A percentile compares a stretch with the other conserved stretches of the same genome.
Evolutionary conservation across 805 yeast genomes (phyloP).

Genomic region (Pichia cabralensis): DNA sequence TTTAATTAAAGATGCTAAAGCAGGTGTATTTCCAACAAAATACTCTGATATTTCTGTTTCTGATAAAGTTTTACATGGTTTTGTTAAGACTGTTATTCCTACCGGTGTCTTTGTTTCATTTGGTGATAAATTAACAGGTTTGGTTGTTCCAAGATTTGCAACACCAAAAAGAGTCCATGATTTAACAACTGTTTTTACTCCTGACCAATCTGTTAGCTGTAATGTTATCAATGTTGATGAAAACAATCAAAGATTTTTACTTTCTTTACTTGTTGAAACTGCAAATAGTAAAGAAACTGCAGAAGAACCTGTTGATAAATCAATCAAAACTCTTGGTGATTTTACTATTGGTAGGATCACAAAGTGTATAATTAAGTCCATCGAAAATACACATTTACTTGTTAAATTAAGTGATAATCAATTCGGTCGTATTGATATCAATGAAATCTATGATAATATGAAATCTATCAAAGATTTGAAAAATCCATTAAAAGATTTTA

Average conservation of each 20-base stretch:
- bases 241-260: slow-evolving; percentile 58
- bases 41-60: slow-evolving; percentile 50
- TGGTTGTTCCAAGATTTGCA: slow-evolving; percentile 68
- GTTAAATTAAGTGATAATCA: slow-evolving; percentile 68
- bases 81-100: slow-evolving; percentile 64
- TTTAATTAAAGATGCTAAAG: slow-evolving; percentile 53
- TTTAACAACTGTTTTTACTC: slow-evolving; percentile 42
- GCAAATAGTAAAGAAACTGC: slow-evolving; percentile 22
- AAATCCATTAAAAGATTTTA: slow-evolving; percentile 50
- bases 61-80: slow-evolving; percentile 52
- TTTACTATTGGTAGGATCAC: slow-evolving; percentile 51
- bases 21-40: slow-evolving; percentile 41
- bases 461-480: slow-evolving; percentile 46
- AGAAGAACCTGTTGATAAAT: slow-evolving; percentile 51
- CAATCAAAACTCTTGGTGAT: slow-evolving; percentile 40
- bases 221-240: slow-evolving; percentile 60
- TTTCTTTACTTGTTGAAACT: slow-evolving; percentile 40
- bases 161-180: slow-evolving; percentile 44
- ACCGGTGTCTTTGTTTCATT: slow-evolving; percentile 79
- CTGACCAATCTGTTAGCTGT: slow-evolving; percentile 64
- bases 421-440: slow-evolving; percentile 70
- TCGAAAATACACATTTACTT: slow-evolving; percentile 60
- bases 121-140: slow-evolving; percentile 71
- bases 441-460: slow-evolving; percentile 50
- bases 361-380: slow-evolving; percentile 47